Percentiles rank a stretch among this genome's conserved stretches.
phyloP scores from a whole-genome alignment of 108 stramenopile genomes.

The Fistulifera pelliculosa region DNA sequence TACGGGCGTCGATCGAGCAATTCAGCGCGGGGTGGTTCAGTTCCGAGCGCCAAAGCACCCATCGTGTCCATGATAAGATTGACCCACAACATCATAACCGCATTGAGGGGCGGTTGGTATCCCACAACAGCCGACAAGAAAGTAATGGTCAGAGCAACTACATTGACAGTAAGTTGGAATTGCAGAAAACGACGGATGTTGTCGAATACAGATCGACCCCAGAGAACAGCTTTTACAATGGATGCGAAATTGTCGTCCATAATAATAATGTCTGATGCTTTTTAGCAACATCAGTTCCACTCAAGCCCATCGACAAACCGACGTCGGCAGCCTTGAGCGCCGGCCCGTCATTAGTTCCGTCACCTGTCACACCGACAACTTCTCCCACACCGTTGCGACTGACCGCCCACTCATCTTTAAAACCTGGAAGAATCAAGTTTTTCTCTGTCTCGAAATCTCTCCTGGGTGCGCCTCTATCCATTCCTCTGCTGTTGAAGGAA shows the following conservation, averaged over 20 bases:
- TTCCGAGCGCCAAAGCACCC: constrained; percentile 96
- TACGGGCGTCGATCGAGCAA: constrained; percentile 77
- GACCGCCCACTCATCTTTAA: constrained; percentile 56
- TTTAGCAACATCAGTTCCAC: constrained; percentile 97
- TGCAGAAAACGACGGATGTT: constrained; percentile 98
- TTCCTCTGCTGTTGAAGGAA: constrained; percentile 49
- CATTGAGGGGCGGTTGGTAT: constrained; percentile 91
- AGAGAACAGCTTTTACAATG: constrained; percentile 96
- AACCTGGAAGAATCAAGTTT: constrained; percentile 57
- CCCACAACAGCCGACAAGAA: constrained; percentile 91
- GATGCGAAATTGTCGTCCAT: constrained; percentile 98
- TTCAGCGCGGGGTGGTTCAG: constrained; percentile 82
- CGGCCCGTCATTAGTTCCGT: constrained; percentile 96
- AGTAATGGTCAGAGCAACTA: constrained; percentile 94
- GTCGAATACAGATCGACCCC: constrained; percentile 97
- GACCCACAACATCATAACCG: constrained; percentile 99
- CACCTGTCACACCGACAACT: constrained; percentile 96
- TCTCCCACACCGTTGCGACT: constrained; percentile 52
- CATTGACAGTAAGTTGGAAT: constrained; percentile 96
- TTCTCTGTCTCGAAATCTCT: constrained; percentile 43
- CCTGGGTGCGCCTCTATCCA: constrained; percentile 51
- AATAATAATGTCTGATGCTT: constrained; percentile 98
- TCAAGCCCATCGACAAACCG: constrained; percentile 94
- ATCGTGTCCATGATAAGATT: constrained; percentile 99
- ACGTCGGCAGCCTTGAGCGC: constrained; percentile 97